Base-by-base conservation (phyloP, 805 yeast genomes). In the Citeromyces nyonsensis region DNA sequence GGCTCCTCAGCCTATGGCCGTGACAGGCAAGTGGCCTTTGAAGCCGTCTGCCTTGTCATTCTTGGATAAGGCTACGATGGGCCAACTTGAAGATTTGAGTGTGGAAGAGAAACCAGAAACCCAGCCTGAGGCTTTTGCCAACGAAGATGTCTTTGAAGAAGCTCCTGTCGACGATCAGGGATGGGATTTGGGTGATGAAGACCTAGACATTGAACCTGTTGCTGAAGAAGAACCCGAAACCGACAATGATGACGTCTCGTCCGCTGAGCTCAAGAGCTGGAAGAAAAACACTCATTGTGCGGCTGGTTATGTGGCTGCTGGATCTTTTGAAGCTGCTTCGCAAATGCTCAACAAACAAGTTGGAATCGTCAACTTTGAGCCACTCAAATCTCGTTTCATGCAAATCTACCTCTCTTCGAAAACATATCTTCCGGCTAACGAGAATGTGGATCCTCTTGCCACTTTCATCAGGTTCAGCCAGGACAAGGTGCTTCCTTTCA, bases 261-360 rank as follows among this genome's bases (percentile, higher is more conserved):
- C 64, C 10, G 68, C 69, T 18, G 95, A 86, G 50, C 56, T 73
- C 24, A 75, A 76, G 4, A 54, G 56, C 36, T 93, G 99, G 98
- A 68, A 82, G 22, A 78, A 88, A 42, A 83, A 80, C 54, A 81
- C 95, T 11, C 80, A 78, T 40, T 69, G 86, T 35, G 84, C 96
- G 4, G 96, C 95, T 22, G 84, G 83, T 18, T 82, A 84, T 44
- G 85, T 79, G 46, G 96, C 98, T 2, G 85, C 95, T 3, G 99
- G 99, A 44, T 81, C 93, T 4, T 88, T 88, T 51, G 96, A 85
- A 42, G 80, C 88, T 34, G 99, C 97, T 26, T 91, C 95, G 26
- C 93, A 85, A 46, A 69, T 93, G 49, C 67, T 91, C 45, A 74
- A 78, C 60, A 79, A 88, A 47, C 98, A 93, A 56, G 63, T 77